A percentile compares a stretch with the other conserved stretches of the same genome.
Conservation (phyloP, 2,329 filamentous ascomycete species). For the Claviceps africana region DNA sequence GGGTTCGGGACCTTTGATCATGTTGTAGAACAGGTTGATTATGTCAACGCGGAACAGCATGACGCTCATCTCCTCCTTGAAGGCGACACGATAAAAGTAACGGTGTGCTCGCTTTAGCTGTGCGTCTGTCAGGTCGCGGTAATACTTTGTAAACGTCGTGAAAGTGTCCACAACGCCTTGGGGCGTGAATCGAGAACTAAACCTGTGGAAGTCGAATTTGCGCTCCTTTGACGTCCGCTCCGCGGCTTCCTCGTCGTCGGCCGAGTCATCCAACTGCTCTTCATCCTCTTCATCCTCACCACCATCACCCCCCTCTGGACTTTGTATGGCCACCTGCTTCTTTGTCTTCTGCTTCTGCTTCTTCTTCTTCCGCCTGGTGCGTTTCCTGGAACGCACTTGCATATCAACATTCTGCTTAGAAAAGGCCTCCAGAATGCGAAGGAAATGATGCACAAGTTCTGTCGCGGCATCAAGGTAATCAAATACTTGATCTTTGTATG, state of each 20-base stretch:
- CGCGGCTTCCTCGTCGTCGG: conserved; percentile 55
- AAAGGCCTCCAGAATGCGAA: conserved; percentile 83
- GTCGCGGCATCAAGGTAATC: conserved; percentile 87
- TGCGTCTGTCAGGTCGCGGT: conserved; percentile 60
- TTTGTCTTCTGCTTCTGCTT: conserved; percentile 66
- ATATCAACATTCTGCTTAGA: conserved; percentile 91
- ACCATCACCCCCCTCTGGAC: conserved; percentile 13
- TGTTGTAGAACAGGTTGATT: conserved; percentile 70
- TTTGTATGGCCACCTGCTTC: conserved; percentile 44
- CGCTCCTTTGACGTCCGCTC: conserved; percentile 64
- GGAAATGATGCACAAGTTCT: conserved; percentile 79
- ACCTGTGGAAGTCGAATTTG: conserved; percentile 85
- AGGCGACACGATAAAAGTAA: conserved; percentile 85
- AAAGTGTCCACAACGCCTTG: conserved; percentile 86
- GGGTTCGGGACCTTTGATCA: conserved; percentile 78
- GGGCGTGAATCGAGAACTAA: conserved; percentile 64
- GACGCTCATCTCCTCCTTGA: conserved; percentile 85
- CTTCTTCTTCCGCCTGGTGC: conserved; percentile 63
- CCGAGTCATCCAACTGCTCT: conserved; percentile 54
- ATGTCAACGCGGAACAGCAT: conserved; percentile 87
- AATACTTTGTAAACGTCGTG: conserved; percentile 63
- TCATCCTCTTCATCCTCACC: conserved; percentile 37
- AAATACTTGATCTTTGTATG: conserved; percentile 89
- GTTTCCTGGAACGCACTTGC: conserved; percentile 72
- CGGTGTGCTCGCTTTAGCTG: conserved; percentile 88